Percentiles rank a stretch among this genome's conserved stretches.
Evolutionary conservation across 2,329 filamentous ascomycete genomes (phyloP).

Genomic region (Graphilbum fragrans): DNA sequence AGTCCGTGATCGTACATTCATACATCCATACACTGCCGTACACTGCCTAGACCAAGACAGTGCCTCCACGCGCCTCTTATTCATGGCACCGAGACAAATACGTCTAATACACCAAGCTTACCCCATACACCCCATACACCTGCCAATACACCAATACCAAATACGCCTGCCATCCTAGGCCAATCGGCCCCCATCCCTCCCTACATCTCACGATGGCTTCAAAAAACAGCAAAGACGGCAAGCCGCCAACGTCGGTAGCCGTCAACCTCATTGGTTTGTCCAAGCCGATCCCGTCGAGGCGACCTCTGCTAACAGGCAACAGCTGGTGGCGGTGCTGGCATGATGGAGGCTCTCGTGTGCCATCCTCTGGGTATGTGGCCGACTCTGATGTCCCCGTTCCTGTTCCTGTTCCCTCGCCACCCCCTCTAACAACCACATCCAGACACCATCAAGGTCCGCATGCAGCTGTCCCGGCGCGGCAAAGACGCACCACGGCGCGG

Average conservation of each 20-base stretch:
- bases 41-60: too few species aligned
- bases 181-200: too few species aligned
- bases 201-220: slow-evolving; percentile 20
- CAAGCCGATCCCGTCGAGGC: background rate
- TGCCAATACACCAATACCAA: too few species aligned
- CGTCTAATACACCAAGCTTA: too few species aligned
- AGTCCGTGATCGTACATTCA: too few species aligned
- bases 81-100: too few species aligned
- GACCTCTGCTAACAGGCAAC: slow-evolving; percentile 4
- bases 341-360: slow-evolving; percentile 97
- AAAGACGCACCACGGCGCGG: slow-evolving; percentile 76
- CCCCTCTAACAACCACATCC: background rate
- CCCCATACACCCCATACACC: too few species aligned
- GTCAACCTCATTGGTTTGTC: slow-evolving; percentile 78
- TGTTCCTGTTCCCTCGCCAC: slow-evolving; percentile 2
- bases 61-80: too few species aligned
- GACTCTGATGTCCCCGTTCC: background rate
- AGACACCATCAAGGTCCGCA: slow-evolving; percentile 98
- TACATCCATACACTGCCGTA: too few species aligned
- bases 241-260: slow-evolving; percentile 67
- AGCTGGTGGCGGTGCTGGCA: slow-evolving; percentile 94
- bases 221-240: slow-evolving; percentile 38
- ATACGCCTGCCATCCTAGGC: background rate
- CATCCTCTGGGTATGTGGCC: slow-evolving; percentile 80
- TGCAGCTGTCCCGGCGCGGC: slow-evolving; percentile 89